Percentiles rank a stretch among this genome's conserved stretches.
These are phyloP conservation scores for Alternaria sp. DNA, from an alignment of 2,329 filamentous ascomycete species.

Conservation along the genomic window DNA sequence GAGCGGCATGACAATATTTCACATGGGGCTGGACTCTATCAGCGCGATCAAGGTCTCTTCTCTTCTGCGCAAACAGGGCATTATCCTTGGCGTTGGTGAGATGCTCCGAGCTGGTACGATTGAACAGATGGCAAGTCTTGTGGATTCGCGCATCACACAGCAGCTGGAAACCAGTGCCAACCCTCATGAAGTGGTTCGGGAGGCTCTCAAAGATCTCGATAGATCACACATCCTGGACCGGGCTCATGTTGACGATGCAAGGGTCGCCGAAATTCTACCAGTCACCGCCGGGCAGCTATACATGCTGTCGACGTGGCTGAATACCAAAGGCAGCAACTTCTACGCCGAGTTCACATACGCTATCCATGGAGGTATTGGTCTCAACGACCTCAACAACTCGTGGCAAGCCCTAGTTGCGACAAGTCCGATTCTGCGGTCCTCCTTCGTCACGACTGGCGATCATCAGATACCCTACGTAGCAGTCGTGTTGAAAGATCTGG, in stretches of 20 bases:
- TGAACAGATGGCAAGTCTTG: slow-evolving; percentile 63
- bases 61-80: slow-evolving; percentile 67
- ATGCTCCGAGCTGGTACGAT: slow-evolving; percentile 73
- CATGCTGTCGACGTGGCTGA: slow-evolving; percentile 79
- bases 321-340: slow-evolving; percentile 70
- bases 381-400: slow-evolving; percentile 57
- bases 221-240: slow-evolving; percentile 46
- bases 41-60: slow-evolving; percentile 84
- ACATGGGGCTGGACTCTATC: slow-evolving; percentile 89
- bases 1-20: slow-evolving; percentile 72
- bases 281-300: slow-evolving; percentile 79
- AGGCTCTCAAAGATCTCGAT: slow-evolving; percentile 50
- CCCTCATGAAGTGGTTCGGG: slow-evolving; percentile 2
- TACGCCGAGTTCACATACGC: slow-evolving; percentile 74
- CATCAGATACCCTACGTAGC: slow-evolving; percentile 66
- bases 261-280: slow-evolving; percentile 67
- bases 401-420: slow-evolving; percentile 66
- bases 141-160: slow-evolving; percentile 22
- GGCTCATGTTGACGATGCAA: slow-evolving; percentile 50
- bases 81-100: slow-evolving; percentile 72
- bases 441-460: slow-evolving; percentile 62
- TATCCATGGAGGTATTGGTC: slow-evolving; percentile 51
- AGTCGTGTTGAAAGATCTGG: slow-evolving; percentile 57
- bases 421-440: slow-evolving; percentile 72
- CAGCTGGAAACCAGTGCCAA: slow-evolving; percentile 1